Percentiles rank a stretch among this genome's conserved stretches.
These are phyloP conservation scores for Mollisiaceae sp. DNA, from an alignment of 2,329 filamentous ascomycete genomes.

Conservation along the genomic window DNA sequence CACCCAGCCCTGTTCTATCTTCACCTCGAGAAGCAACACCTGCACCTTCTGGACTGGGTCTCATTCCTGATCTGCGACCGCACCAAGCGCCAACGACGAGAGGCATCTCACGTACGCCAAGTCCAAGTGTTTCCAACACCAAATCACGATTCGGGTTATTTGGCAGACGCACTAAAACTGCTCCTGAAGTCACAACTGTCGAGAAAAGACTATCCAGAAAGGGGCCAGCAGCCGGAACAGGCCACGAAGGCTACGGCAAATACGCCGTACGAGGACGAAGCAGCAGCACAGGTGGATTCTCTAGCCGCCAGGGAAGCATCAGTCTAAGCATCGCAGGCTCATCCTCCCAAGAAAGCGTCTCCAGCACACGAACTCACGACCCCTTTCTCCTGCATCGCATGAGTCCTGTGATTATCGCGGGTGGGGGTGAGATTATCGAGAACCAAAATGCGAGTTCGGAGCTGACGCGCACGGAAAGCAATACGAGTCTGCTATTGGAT, in stretches of 20 bases:
- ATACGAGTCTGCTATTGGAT: slow-evolving; percentile 48
- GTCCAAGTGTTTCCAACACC: slow-evolving; percentile 62
- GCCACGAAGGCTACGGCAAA: slow-evolving; percentile 83
- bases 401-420: slow-evolving; percentile 69
- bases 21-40: slow-evolving; percentile 39
- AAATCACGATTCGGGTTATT: slow-evolving; percentile 79
- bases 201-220: slow-evolving; percentile 69
- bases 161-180: slow-evolving; percentile 70
- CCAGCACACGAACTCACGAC: slow-evolving; percentile 53
- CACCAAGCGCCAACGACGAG: slow-evolving; percentile 38
- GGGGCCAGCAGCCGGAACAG: slow-evolving; percentile 89
- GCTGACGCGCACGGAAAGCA: slow-evolving; percentile 55
- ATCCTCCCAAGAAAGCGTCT: slow-evolving; percentile 57
- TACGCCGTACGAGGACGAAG: slow-evolving; percentile 67
- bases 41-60: slow-evolving; percentile 39
- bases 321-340: slow-evolving; percentile 40
- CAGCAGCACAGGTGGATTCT: slow-evolving; percentile 58
- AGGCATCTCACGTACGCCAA: slow-evolving; percentile 52
- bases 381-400: slow-evolving; percentile 65
- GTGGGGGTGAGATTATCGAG: slow-evolving; percentile 62
- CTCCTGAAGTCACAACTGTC: slow-evolving; percentile 51
- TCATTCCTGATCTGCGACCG: slow-evolving; percentile 39
- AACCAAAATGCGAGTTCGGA: slow-evolving; percentile 62
- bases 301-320: slow-evolving; percentile 45
- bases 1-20: slow-evolving; percentile 42